Conservation (phyloP, 805 yeast genomes). For the Saturnispora sekii region DNA sequence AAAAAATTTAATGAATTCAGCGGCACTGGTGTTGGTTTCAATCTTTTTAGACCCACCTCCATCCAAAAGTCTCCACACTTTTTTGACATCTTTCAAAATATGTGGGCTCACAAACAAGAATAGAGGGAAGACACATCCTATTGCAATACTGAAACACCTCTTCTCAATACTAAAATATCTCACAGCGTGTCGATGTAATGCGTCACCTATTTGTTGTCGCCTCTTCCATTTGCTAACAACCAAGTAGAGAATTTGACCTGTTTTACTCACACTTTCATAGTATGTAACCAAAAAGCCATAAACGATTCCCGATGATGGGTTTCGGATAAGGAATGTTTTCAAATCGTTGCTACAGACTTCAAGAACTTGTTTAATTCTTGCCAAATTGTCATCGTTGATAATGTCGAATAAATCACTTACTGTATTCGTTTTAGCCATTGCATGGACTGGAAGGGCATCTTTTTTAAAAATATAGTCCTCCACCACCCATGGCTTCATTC, state of each 20-base stretch:
- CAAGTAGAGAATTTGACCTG: conserved; percentile 38
- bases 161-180: conserved; percentile 37
- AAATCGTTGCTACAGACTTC: conserved; percentile 23
- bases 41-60: conserved; percentile 7
- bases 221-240: conserved; percentile 46
- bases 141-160: conserved; percentile 29
- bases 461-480: conserved; percentile 42
- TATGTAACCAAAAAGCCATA: conserved; percentile 49
- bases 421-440: conserved; percentile 33
- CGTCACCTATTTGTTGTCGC: conserved; percentile 45
- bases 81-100: conserved; percentile 10
- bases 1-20: conserved; percentile 24
- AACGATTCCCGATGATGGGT: conserved; percentile 42
- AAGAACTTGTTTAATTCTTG: conserved; percentile 14
- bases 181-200: conserved; percentile 43
- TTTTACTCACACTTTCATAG: conserved; percentile 29
- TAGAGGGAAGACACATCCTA: conserved; percentile 43
- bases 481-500: conserved; percentile 40
- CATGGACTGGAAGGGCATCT: conserved; percentile 40
- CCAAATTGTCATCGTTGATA: conserved; percentile 3
- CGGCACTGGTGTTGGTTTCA: conserved; percentile 5
- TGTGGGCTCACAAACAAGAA: conserved; percentile 8
- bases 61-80: conserved; percentile 12
- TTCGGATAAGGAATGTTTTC: conserved; percentile 46
- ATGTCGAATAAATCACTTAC: conserved; percentile 6